Evolutionary conservation across 768 basidiomycete species (phyloP), one percentile per base, ranked within the genome.

Genomic region (Psilocybe sp.): DNA sequence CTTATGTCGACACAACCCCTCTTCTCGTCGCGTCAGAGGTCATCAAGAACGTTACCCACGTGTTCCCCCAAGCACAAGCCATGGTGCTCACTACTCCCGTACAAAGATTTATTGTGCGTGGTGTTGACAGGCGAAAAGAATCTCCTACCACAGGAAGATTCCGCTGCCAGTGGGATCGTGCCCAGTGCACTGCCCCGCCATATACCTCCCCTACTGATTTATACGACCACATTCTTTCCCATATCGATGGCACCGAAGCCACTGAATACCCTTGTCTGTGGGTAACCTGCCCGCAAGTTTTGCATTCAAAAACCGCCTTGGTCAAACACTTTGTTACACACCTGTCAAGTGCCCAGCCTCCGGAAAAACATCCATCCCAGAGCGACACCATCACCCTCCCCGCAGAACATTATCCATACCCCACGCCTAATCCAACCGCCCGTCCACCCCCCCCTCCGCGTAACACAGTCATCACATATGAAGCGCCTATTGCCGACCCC

Each of bases 1-100:
- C 83, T 1, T 76, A 74, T 60, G 64, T 76, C 51, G 79, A 82
- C 1, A 74, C 74, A 48, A 73, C 80, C 50, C 79, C 80, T 10
- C 70, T 92, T 39, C 79, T 94, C 2, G 80, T 84, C 2, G 95
- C 97, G 0, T 87, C 91, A 1, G 96, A 99, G 39, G 90, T 97
- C 43, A 98, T 99, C 66, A 95, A 96, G 68, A 90, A 89, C 54
- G 90, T 95, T 53, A 91, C 82, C 43, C 70, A 81, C 9, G 87
- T 94, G 20, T 96, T 93, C 60, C 87, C 91, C 5, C 79, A 84
- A 42, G 92, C 93, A 0, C 82, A 85, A 57, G 92, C 95, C 1
- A 92, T 92, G 84, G 90, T 95, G 16, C 75, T 90, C 33, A 80
- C 76, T 33, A 87, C 84, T 1, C 79, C 81, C 5, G 76, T 80